Evolutionary conservation across 164 flowering plant species (phyloP).

Genomic region (Cinnamomum chago): DNA sequence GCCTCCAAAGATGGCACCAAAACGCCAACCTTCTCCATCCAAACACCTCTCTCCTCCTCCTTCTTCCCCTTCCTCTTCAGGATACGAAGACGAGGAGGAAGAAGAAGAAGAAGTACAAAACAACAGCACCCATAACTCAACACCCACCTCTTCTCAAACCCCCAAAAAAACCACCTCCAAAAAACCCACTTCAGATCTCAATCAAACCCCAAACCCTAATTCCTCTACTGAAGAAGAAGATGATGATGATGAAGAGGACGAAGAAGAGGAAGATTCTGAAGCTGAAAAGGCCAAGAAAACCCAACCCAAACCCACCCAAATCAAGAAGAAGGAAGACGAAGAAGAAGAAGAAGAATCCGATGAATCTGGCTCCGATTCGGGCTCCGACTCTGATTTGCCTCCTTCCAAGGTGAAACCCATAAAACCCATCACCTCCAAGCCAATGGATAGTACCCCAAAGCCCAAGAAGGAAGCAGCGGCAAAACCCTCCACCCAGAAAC

Average conservation of each 20-base stretch:
- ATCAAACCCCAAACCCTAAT: neutral
- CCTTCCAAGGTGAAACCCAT: neutral
- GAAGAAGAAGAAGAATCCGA: slow-evolving; percentile 9
- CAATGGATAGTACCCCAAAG: slow-evolving; percentile 26
- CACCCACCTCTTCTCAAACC: neutral
- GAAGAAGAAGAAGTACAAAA: too few species aligned
- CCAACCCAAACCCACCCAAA: neutral
- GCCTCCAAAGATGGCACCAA: neutral
- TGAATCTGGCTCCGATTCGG: slow-evolving; percentile 17
- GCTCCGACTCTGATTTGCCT: slow-evolving; percentile 9
- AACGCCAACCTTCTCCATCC: neutral
- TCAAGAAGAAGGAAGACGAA: neutral
- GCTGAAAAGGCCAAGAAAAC: neutral
- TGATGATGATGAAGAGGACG: neutral
- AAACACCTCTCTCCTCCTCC: neutral
- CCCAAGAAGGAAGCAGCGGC: slow-evolving; percentile 9
- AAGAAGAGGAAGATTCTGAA: too few species aligned
- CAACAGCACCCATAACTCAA: too few species aligned
- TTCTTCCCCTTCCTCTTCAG: neutral
- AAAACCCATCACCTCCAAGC: slow-evolving; percentile 33
- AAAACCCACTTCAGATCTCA: neutral
- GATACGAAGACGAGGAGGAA: neutral
- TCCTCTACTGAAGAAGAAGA: neutral
- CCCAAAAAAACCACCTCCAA: neutral
- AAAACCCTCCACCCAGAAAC: neutral